Evolutionary conservation across 1,284 basidiomycete species (phyloP).

Genomic region (Bjerkandera adusta): DNA sequence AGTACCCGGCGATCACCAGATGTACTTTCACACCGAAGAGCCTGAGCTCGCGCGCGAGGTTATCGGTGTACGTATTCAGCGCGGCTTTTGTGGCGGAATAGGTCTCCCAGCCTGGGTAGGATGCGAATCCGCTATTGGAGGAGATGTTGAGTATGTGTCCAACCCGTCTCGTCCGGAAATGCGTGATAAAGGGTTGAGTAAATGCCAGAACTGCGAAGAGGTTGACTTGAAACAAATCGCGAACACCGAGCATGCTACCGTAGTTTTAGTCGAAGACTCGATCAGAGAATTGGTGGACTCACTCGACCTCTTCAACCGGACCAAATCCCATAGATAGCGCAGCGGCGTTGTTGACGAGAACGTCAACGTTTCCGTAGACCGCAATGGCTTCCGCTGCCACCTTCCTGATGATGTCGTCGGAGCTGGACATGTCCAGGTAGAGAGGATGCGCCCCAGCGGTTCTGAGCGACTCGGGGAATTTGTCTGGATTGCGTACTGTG

Average conservation of each 20-base stretch:
- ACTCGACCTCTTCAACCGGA: constrained; percentile 5
- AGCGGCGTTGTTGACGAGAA: constrained; percentile 26
- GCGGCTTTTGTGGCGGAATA: constrained; percentile 25
- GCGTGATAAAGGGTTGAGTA: constrained; percentile 10
- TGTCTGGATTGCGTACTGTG: constrained; percentile 21
- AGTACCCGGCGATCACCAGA: constrained; percentile 26
- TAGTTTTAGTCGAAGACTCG: too few species aligned
- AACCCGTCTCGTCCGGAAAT: constrained; percentile 9
- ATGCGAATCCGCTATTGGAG: constrained; percentile 1
- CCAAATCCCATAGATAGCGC: constrained; percentile 17
- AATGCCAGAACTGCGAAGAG: constrained; percentile 12
- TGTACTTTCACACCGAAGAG: constrained; percentile 25
- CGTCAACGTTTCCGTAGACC: constrained; percentile 19
- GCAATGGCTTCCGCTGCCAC: constrained; percentile 21
- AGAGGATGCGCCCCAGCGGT: constrained; percentile 21
- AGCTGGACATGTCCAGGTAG: constrained; percentile 21
- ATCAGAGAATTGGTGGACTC: background rate
- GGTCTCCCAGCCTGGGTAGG: background rate
- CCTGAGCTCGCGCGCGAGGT: constrained; percentile 23
- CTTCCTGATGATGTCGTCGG: constrained; percentile 21
- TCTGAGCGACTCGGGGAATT: constrained; percentile 19
- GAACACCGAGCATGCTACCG: constrained; percentile 9
- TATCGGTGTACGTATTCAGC: constrained; percentile 26
- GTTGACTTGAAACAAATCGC: constrained; percentile 11
- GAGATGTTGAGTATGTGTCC: constrained; percentile 16